Evolutionary conservation across 495 filamentous ascomycete species (phyloP).

Genomic region (Lasiosphaeria hispida): DNA sequence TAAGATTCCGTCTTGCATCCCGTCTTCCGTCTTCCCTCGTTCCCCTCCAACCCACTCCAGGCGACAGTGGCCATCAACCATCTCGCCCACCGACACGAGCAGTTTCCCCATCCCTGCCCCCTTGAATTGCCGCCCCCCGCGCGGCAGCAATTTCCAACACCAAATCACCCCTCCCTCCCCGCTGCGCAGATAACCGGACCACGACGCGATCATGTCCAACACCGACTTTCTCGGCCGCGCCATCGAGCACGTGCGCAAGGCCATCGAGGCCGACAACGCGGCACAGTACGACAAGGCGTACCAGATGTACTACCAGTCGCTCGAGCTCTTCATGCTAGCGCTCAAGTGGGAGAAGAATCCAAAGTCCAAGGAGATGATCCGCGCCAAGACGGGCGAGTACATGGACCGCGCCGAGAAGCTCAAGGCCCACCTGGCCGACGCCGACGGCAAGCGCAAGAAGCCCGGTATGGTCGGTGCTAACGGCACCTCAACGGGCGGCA

Average conservation of each 20-base stretch:
- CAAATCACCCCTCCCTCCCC: slow-evolving; percentile 1
- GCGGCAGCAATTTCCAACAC: not conserved
- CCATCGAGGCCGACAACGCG: slow-evolving; percentile 93
- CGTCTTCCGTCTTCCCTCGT: not conserved
- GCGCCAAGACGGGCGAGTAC: slow-evolving; percentile 88
- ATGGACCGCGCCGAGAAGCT: slow-evolving; percentile 98
- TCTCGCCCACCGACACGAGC: not conserved
- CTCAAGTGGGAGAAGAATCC: slow-evolving; percentile 98
- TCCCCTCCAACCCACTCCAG: not conserved
- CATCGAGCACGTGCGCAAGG: slow-evolving; percentile 92
- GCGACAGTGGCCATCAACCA: not conserved
- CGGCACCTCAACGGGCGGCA: slow-evolving; percentile 70
- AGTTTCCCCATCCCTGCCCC: not conserved
- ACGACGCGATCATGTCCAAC: slow-evolving; percentile 73
- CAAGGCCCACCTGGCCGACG: slow-evolving; percentile 80
- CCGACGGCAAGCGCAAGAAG: slow-evolving; percentile 66
- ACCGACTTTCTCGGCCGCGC: slow-evolving; percentile 95
- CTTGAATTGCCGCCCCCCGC: not conserved
- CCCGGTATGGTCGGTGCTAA: slow-evolving; percentile 84
- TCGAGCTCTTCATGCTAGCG: slow-evolving; percentile 94
- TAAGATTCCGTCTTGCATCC: too few species aligned
- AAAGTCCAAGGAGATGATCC: slow-evolving; percentile 94
- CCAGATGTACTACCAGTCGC: slow-evolving; percentile 86
- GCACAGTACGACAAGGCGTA: slow-evolving; percentile 96
- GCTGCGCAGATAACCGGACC: not conserved